phyloP scores from a whole-genome alignment of 805 yeast genomes.

The Debaryomyces prosopidis region DNA sequence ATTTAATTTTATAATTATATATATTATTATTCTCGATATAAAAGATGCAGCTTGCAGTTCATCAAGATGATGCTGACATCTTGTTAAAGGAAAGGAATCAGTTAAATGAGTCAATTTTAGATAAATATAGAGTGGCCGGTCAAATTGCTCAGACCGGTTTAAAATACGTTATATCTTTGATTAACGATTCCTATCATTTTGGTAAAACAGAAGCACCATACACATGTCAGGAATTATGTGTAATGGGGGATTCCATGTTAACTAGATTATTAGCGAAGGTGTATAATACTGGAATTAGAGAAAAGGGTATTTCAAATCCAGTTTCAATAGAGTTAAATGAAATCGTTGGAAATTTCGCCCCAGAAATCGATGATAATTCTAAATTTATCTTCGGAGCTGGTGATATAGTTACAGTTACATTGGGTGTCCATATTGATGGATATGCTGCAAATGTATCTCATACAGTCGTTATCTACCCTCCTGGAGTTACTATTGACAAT shows the following conservation, averaged over 20 bases:
- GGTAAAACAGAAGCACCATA: slow-evolving; percentile 45
- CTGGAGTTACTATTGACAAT: slow-evolving; percentile 41
- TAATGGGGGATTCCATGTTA: slow-evolving; percentile 78
- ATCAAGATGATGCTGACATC: slow-evolving; percentile 71
- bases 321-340: slow-evolving; percentile 84
- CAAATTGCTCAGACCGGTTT: slow-evolving; percentile 84
- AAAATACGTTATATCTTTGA: slow-evolving; percentile 60
- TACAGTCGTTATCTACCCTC: slow-evolving; percentile 81
- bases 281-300: slow-evolving; percentile 65
- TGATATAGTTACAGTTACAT: slow-evolving; percentile 78
- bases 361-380: slow-evolving; percentile 69
- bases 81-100: slow-evolving; percentile 73
- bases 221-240: slow-evolving; percentile 71
- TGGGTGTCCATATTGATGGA: slow-evolving; percentile 95
- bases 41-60: slow-evolving; percentile 71
- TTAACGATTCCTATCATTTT: slow-evolving; percentile 73
- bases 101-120: slow-evolving; percentile 59
- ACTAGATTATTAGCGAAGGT: slow-evolving; percentile 56
- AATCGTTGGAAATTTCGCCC: slow-evolving; percentile 76
- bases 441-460: slow-evolving; percentile 87
- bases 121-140: slow-evolving; percentile 87
- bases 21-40: neutral
- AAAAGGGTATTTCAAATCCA: slow-evolving; percentile 93
- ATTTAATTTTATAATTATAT: neutral
- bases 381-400: slow-evolving; percentile 61